phyloP scores from a whole-genome alignment of 306 rosid species.

The Lathyrus aphaca region DNA sequence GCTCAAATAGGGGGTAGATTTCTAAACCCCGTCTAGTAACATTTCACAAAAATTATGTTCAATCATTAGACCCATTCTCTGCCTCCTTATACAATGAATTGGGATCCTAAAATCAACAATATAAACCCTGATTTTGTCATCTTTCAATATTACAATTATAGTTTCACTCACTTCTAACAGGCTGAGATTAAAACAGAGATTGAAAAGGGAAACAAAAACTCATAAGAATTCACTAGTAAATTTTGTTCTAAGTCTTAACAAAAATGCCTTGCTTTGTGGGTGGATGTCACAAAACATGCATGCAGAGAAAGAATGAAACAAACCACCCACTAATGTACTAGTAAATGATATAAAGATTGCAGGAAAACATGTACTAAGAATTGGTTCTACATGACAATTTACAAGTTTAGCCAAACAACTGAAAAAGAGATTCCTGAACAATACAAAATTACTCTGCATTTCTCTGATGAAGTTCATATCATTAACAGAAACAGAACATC shows the following conservation, averaged over 20 bases:
- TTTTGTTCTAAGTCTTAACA: constrained; percentile 19
- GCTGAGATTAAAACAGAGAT: constrained; percentile 23
- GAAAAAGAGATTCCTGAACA: not conserved
- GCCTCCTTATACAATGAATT: constrained; percentile 18
- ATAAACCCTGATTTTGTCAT: not conserved
- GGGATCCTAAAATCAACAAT: constrained; percentile 17
- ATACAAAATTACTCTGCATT: not conserved
- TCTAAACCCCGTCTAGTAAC: not conserved
- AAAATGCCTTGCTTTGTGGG: not conserved
- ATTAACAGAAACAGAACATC: constrained; percentile 27
- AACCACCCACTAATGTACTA: not conserved
- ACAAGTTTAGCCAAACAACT: not conserved
- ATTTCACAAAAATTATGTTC: not conserved
- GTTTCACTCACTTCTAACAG: constrained; percentile 19
- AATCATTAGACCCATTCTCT: constrained; percentile 6
- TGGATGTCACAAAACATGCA: constrained; percentile 22
- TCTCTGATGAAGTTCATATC: not conserved
- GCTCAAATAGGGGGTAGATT: constrained; percentile 11
- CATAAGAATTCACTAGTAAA: constrained; percentile 18
- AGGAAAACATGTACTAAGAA: not conserved
- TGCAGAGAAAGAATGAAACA: constrained; percentile 13
- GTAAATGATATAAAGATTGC: constrained; percentile 13
- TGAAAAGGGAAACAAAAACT: constrained; percentile 29
- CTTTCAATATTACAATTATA: not conserved
- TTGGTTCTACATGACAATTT: not conserved